A percentile compares a stretch with the other conserved stretches of the same genome.
phyloP scores from a whole-genome alignment of 495 filamentous ascomycete species.

The Chaetomium fimeti region DNA sequence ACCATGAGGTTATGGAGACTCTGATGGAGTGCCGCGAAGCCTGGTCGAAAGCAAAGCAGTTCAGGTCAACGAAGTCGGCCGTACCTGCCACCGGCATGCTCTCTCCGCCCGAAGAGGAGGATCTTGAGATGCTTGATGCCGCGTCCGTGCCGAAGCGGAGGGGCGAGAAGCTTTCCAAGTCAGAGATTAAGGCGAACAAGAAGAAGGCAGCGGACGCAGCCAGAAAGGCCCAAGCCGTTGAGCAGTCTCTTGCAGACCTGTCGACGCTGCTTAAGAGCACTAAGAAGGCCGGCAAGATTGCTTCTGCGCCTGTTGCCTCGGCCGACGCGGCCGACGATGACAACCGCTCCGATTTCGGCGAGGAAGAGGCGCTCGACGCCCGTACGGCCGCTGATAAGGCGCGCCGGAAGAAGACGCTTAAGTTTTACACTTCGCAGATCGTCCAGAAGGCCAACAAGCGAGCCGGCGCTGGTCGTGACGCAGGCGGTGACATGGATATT shows the following conservation, averaged over 20 bases:
- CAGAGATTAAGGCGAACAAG: slow-evolving; percentile 33
- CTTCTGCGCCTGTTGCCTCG: slow-evolving; percentile 32
- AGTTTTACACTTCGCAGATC: slow-evolving; percentile 96
- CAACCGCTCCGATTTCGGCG: slow-evolving; percentile 66
- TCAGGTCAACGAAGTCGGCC: slow-evolving; percentile 39
- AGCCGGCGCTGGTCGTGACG: slow-evolving; percentile 70
- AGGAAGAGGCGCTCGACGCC: slow-evolving; percentile 50
- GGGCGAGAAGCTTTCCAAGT: slow-evolving; percentile 36
- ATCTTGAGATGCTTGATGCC: slow-evolving; percentile 33
- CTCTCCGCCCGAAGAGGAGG: slow-evolving; percentile 41
- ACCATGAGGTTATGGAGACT: slow-evolving; percentile 85
- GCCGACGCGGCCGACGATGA: slow-evolving; percentile 40
- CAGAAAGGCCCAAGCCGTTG: slow-evolving; percentile 47
- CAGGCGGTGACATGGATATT: slow-evolving; percentile 89
- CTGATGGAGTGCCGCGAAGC: slow-evolving; percentile 75
- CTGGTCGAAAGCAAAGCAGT: slow-evolving; percentile 72
- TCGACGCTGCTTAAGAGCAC: slow-evolving; percentile 42
- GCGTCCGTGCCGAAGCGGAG: slow-evolving; percentile 27
- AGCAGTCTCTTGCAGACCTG: slow-evolving; percentile 51
- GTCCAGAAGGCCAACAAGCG: slow-evolving; percentile 88
- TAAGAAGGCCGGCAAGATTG: slow-evolving; percentile 42
- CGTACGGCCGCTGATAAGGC: slow-evolving; percentile 73
- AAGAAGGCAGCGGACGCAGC: slow-evolving; percentile 37
- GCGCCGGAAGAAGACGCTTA: slow-evolving; percentile 77
- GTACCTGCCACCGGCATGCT: slow-evolving; percentile 28